A percentile compares a stretch with the other conserved stretches of the same genome.
Conservation (phyloP, 306 rosid species). For the Pyrus pyrifolia region DNA sequence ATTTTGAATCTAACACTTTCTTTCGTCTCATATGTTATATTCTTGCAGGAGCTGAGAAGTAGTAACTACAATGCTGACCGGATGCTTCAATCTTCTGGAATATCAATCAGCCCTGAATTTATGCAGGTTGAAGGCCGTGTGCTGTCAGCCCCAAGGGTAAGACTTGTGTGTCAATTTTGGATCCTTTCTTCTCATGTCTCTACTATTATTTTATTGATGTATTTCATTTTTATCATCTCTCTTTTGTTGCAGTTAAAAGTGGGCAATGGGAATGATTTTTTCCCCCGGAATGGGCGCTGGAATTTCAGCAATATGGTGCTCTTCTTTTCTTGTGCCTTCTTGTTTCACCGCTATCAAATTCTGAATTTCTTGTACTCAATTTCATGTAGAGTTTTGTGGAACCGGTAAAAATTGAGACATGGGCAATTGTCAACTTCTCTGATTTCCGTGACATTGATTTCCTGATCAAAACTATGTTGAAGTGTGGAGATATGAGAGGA, state of each 20-base stretch:
- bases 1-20: too few relatives aligned
- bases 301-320: slow-evolving; percentile 73
- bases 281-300: slow-evolving; percentile 88
- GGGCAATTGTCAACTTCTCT: slow-evolving; percentile 87
- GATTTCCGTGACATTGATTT: slow-evolving; percentile 48
- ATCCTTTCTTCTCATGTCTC: not conserved
- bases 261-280: slow-evolving; percentile 75
- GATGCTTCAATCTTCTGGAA: slow-evolving; percentile 60
- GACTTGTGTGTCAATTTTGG: not conserved
- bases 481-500: slow-evolving; percentile 62
- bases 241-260: slow-evolving; percentile 47
- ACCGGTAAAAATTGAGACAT: slow-evolving; percentile 46
- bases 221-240: too few relatives aligned
- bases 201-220: not conserved
- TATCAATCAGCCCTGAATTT: slow-evolving; percentile 41
- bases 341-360: not conserved
- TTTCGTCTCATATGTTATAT: not conserved
- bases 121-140: slow-evolving; percentile 85
- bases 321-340: not conserved
- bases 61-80: slow-evolving; percentile 68
- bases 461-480: slow-evolving; percentile 27
- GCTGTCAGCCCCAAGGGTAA: slow-evolving; percentile 72
- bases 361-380: not conserved
- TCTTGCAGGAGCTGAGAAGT: slow-evolving; percentile 49
- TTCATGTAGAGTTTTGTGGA: slow-evolving; percentile 46